Evolutionary conservation across 768 basidiomycete species (phyloP).

Genomic region (Calocera viscosa): DNA sequence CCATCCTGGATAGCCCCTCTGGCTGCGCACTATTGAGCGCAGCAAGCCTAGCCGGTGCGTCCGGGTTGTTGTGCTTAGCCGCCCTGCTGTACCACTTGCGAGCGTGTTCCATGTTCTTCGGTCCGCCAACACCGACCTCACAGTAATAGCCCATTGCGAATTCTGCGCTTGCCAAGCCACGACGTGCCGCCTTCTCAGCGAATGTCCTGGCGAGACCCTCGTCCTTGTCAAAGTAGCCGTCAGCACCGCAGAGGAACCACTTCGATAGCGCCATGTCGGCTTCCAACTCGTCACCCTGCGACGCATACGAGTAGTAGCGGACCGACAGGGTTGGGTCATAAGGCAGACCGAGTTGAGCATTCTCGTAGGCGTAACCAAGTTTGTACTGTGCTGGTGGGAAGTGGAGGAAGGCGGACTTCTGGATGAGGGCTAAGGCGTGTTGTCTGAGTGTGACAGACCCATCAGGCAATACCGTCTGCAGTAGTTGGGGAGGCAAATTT

Average conservation of each 20-base stretch:
- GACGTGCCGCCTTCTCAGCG: constrained; percentile 60
- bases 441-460: not conserved
- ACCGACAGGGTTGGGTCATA: constrained; percentile 85
- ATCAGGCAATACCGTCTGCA: not conserved
- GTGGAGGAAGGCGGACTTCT: constrained; percentile 71
- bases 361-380: constrained; percentile 83
- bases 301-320: constrained; percentile 57
- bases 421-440: constrained; percentile 32
- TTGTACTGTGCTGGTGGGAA: constrained; percentile 82
- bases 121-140: constrained; percentile 80
- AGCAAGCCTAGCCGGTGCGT: constrained; percentile 59
- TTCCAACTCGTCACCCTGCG: constrained; percentile 72
- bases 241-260: constrained; percentile 89
- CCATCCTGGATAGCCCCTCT: constrained; percentile 54
- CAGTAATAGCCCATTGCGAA: constrained; percentile 95
- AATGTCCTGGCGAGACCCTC: constrained; percentile 76
- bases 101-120: constrained; percentile 39
- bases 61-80: constrained; percentile 60
- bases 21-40: constrained; percentile 55
- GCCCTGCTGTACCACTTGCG: constrained; percentile 74
- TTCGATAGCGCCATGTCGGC: constrained; percentile 95
- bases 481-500: not conserved
- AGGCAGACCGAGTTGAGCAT: constrained; percentile 68
- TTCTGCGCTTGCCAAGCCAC: constrained; percentile 67
- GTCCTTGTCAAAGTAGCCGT: constrained; percentile 69